These are phyloP conservation scores for Haplographium delicatum DNA, from an alignment of 495 filamentous ascomycete genomes.

Conservation along the genomic window DNA sequence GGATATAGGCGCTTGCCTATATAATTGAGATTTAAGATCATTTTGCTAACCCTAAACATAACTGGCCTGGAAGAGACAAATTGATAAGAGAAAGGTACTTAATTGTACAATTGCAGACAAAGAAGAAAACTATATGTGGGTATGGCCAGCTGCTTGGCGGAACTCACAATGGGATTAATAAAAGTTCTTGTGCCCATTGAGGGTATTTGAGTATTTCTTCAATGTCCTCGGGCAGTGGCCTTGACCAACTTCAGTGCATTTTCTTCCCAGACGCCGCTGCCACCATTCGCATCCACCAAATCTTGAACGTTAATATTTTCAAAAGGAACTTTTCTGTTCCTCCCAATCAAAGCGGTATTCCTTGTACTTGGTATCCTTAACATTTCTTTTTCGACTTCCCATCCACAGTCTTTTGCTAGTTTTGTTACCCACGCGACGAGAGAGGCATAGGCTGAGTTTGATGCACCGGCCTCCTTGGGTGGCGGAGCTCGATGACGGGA, in stretches of 20 bases:
- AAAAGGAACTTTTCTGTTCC: conserved; percentile 27
- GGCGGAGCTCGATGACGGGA: conserved; percentile 61
- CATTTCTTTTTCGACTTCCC: conserved; percentile 70
- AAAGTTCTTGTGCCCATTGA: no score
- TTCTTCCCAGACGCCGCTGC: conserved; percentile 49
- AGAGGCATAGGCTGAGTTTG: conserved; percentile 60
- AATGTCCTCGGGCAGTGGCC: conserved; percentile 34
- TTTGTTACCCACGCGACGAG: conserved; percentile 64
- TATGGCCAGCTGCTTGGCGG: no score
- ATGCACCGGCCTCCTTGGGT: conserved; percentile 26
- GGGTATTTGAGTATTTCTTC: no score
- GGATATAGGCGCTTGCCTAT: no score
- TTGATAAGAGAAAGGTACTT: no score
- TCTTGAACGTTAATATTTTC: conserved; percentile 24
- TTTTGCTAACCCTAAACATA: no score
- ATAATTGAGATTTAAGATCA: no score
- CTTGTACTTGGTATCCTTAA: conserved; percentile 85
- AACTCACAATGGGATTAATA: no score
- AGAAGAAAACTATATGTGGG: no score
- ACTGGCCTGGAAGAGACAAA: no score
- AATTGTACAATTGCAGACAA: no score
- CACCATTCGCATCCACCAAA: conserved; percentile 43
- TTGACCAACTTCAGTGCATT: conserved; percentile 48
- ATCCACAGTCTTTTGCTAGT: conserved; percentile 67
- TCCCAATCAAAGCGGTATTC: conserved; percentile 74